Conservation (phyloP, 768 basidiomycete species). For the Rhodosporidiobolus sp. region DNA sequence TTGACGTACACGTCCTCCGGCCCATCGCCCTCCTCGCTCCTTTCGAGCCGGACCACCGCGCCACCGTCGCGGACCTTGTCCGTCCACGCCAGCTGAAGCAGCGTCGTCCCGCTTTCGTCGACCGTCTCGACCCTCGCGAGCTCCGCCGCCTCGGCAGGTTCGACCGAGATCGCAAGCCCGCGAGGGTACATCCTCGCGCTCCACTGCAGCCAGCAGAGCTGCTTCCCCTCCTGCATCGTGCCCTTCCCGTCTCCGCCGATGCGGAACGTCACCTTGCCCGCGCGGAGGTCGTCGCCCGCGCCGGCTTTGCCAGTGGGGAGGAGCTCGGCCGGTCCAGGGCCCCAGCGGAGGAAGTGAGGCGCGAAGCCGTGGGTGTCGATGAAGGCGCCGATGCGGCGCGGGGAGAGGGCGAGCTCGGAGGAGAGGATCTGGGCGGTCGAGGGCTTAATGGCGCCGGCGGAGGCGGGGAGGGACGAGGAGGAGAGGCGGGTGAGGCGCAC, state of each 20-base stretch:
- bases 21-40: constrained; percentile 15
- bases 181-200: constrained; percentile 28
- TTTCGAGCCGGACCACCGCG: background rate
- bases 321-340: constrained; percentile 18
- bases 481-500: constrained; percentile 18
- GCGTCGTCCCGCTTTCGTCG: constrained; percentile 3
- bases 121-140: constrained; percentile 22
- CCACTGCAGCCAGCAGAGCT: constrained; percentile 30
- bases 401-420: constrained; percentile 21
- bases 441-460: constrained; percentile 6
- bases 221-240: constrained; percentile 30
- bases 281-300: constrained; percentile 15
- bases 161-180: constrained; percentile 15
- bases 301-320: background rate
- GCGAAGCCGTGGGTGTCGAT: constrained; percentile 31
- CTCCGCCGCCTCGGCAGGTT: constrained; percentile 14
- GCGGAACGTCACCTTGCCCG: constrained; percentile 10
- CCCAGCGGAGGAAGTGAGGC: constrained; percentile 32
- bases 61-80: constrained; percentile 22
- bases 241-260: constrained; percentile 24
- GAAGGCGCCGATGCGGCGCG: constrained; percentile 23
- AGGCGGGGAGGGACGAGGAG: background rate
- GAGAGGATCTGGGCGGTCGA: constrained; percentile 32
- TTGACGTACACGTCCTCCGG: constrained; percentile 26
- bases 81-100: constrained; percentile 28